Base-by-base conservation (phyloP, 495 filamentous ascomycete species). In the Penicillium ochrochloron region DNA sequence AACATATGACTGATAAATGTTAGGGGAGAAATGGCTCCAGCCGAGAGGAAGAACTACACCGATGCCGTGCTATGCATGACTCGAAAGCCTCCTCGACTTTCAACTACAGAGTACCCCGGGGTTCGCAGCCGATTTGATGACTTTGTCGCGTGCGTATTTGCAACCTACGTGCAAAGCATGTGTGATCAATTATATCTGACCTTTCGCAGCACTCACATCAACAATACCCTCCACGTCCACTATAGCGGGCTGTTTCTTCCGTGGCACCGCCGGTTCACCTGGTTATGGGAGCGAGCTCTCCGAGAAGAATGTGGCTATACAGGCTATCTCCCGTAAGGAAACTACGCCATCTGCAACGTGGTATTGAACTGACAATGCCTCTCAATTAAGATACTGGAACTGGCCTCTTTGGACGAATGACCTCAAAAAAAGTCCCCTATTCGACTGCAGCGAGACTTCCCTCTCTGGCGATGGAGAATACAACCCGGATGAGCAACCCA, bases 261-360 rank as follows among this genome's bases (percentile, higher is more conserved):
- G 0, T 92, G 89, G 88, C 89, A 93, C 66, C 82, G 90, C 27
- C 87, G 86, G 60, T 90, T 87, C 67, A 72, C 84, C 25, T 81
- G 77, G 59, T 72, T 80, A 2, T 90, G 83, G 74, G 89, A 92
- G 70, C 80, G 82, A 61, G 85, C 89, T 5, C 77, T 93, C n/a
- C 77, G 80, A 14, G 82, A 88, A 5, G 89, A 93, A 70, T 93
- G 90, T 68, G 86, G 86, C 35, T 92, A 90, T 66, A 81, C 63
- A 2, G 87, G 86, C 17, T 76, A 75, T 59, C 82, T 85, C 1
- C 74, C 74, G 72, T 75, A 42, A 50, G 71, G 9, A 56, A 37
- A 21, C 17, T 25, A 12, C 21, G 4, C 27, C 5, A 17, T 57
- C 12, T 33, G 5, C 25, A 15, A 17, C 1, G 7, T 11, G 17